phyloP scores from a whole-genome alignment of 805 yeast species.

The Suhomyces tanzawaensis region DNA sequence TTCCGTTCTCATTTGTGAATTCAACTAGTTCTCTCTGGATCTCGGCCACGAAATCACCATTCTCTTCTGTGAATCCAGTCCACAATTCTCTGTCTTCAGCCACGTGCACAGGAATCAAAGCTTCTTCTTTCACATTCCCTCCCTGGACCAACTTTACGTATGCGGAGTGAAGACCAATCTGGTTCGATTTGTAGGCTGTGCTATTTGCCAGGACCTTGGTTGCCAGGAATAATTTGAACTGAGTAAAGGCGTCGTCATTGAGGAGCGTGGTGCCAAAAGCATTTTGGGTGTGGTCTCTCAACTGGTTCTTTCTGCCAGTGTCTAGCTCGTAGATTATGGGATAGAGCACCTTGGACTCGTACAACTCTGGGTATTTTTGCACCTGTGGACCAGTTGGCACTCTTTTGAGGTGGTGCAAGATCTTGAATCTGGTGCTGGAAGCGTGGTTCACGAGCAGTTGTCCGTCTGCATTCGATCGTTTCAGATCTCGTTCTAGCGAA shows the following conservation, averaged over 20 bases:
- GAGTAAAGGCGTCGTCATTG: slow-evolving; percentile 21
- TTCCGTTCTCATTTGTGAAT: too few relatives aligned
- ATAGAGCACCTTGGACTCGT: slow-evolving; percentile 9
- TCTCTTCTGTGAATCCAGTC: slow-evolving; percentile 5
- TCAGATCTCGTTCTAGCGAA: neutral
- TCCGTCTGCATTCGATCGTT: neutral
- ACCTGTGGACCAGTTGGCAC: slow-evolving; percentile 5
- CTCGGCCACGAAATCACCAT: neutral
- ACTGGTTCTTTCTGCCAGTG: slow-evolving; percentile 26
- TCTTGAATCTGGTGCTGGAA: slow-evolving; percentile 17
- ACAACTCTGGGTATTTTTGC: slow-evolving; percentile 14
- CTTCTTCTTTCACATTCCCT: slow-evolving; percentile 1
- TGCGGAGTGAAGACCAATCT: slow-evolving; percentile 24
- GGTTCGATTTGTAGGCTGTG: slow-evolving; percentile 16
- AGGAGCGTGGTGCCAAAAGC: slow-evolving; percentile 18
- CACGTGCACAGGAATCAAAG: slow-evolving; percentile 1
- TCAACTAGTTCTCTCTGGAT: neutral
- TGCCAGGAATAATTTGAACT: slow-evolving; percentile 12
- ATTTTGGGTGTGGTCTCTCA: slow-evolving; percentile 22
- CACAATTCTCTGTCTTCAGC: slow-evolving; percentile 8
- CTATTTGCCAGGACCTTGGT: slow-evolving; percentile 11
- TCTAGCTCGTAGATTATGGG: slow-evolving; percentile 19
- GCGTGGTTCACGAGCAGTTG: neutral
- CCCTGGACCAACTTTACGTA: slow-evolving; percentile 7
- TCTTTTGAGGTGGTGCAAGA: slow-evolving; percentile 12